Evolutionary conservation across 495 filamentous ascomycete species (phyloP).

Genomic region (Poronia punctata): DNA sequence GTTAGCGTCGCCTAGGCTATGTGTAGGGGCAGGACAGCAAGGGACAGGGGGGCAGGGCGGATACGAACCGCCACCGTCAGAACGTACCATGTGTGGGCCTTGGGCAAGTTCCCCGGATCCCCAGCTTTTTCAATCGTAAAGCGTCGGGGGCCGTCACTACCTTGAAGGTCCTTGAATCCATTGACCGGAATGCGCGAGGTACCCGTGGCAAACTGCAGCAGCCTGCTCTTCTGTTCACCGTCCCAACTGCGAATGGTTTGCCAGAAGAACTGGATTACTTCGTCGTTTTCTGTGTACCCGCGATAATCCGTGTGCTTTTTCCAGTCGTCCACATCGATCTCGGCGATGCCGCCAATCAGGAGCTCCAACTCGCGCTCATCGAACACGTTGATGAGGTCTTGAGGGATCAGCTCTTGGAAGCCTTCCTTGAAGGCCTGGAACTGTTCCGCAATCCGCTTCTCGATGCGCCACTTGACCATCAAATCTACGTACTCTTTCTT

Average conservation of each 20-base stretch:
- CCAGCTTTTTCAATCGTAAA: constrained; percentile 99
- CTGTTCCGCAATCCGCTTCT: constrained; percentile 95
- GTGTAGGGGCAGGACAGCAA: no score
- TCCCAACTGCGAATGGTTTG: constrained; percentile 95
- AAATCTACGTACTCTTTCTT: constrained; percentile 93
- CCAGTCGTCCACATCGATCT: constrained; percentile 99
- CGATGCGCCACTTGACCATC: constrained; percentile 98
- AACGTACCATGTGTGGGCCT: constrained; percentile 94
- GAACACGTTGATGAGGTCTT: constrained; percentile 96
- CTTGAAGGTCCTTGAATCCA: constrained; percentile 98
- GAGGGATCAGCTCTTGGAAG: constrained; percentile 94
- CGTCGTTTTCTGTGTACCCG: constrained; percentile 96
- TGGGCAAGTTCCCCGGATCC: constrained; percentile 80
- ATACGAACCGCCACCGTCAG: no score
- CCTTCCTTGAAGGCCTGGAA: constrained; percentile 97
- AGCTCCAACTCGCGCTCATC: constrained; percentile 96
- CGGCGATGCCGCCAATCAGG: constrained; percentile 95
- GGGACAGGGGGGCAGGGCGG: no score
- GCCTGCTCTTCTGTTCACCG: constrained; percentile 91
- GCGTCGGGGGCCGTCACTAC: constrained; percentile 86
- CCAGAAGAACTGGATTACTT: constrained; percentile 98
- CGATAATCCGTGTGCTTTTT: constrained; percentile 99
- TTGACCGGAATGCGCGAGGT: constrained; percentile 98
- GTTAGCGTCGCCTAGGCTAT: constrained; percentile 24
- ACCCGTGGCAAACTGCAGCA: constrained; percentile 95